Percentiles rank a stretch among this genome's conserved stretches.
Conservation (phyloP, 2,329 filamentous ascomycete genomes). For the Diplodia sapinea region DNA sequence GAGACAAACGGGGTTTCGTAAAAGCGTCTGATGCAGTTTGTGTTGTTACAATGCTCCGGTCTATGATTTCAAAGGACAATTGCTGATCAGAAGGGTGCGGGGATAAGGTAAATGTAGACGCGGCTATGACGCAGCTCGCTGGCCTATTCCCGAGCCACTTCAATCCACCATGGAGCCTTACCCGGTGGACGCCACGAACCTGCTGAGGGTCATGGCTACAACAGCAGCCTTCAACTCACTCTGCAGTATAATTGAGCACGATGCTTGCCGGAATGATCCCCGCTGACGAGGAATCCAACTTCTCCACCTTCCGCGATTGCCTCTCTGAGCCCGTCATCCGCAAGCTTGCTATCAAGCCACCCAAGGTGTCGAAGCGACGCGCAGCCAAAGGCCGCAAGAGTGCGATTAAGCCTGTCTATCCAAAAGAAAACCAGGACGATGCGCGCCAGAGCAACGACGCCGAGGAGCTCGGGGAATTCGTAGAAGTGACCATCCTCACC, state of each 20-base stretch:
- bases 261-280: constrained; percentile 14
- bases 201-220: not conserved
- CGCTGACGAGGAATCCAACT: constrained; percentile 54
- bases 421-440: constrained; percentile 20
- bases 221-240: not conserved
- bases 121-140: constrained; percentile 20
- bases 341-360: constrained; percentile 58
- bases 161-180: not conserved
- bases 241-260: not conserved
- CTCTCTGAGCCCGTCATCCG: constrained; percentile 72
- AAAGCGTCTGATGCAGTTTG: not conserved
- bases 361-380: constrained; percentile 53
- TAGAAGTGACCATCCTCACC: constrained; percentile 59
- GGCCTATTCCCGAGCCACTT: constrained; percentile 9
- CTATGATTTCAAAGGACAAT: not conserved
- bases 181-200: not conserved
- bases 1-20: not conserved
- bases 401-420: constrained; percentile 41
- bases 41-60: not conserved
- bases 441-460: constrained; percentile 50
- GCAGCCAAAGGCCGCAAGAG: constrained; percentile 50
- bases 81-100: not conserved
- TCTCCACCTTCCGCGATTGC: constrained; percentile 74
- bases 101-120: not conserved
- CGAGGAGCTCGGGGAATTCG: constrained; percentile 78